Evolutionary conservation across 225 moss, liverwort and hornwort genomes (phyloP).

Genomic region (Bryum argenteum): DNA sequence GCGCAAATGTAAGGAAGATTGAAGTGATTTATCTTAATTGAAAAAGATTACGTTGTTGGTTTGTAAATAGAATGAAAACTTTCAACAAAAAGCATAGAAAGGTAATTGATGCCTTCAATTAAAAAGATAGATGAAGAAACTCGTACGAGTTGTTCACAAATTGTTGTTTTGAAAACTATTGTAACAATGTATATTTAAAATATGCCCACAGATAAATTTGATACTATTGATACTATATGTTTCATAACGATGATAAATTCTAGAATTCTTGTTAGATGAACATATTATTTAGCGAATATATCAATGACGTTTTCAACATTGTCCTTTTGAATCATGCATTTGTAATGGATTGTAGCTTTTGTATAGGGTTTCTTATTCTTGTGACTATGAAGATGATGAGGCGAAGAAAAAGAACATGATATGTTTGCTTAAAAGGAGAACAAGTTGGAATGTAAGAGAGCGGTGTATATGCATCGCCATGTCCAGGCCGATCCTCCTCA

Average conservation of each 20-base stretch:
- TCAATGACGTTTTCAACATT: background rate
- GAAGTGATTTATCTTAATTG: background rate
- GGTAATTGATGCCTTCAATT: background rate
- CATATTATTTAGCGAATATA: background rate
- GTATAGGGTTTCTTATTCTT: constrained; percentile 13
- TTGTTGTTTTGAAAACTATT: background rate
- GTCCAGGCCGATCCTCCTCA: constrained; percentile 41
- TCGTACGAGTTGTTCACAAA: background rate
- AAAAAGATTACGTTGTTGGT: background rate
- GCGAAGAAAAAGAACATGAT: background rate
- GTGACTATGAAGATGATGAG: background rate
- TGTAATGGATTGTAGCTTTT: accelerated
- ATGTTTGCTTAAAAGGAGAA: background rate
- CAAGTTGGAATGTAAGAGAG: constrained; percentile 40
- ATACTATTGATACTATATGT: accelerated
- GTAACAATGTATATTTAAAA: accelerated
- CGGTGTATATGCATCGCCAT: constrained; percentile 37
- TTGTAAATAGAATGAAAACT: accelerated
- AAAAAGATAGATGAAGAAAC: background rate
- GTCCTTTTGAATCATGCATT: accelerated
- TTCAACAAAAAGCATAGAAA: background rate
- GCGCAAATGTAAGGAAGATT: background rate
- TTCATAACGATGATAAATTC: background rate
- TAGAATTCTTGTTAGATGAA: background rate
- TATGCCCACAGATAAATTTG: background rate